Base-by-base conservation (phyloP, 805 yeast species). In the Candida boidinii region DNA sequence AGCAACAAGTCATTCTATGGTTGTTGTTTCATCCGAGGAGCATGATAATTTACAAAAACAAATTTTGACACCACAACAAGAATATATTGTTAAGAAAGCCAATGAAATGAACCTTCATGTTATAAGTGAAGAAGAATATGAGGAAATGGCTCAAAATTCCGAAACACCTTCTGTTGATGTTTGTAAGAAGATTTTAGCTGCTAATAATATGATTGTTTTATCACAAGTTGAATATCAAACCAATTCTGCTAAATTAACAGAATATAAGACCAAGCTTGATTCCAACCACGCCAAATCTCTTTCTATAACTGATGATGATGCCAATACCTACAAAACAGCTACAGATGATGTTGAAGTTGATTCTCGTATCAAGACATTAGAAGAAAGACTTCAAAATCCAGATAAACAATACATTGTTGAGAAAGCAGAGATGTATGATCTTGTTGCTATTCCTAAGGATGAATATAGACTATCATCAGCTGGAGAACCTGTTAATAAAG, bases 11-110 rank as follows among this genome's bases (percentile, higher is more conserved):
- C 23, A n/a, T 23, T 22, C 26, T 10, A 28, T 28, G 31, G 24
- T 28, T 23, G 20, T 23, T 17, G n/a, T 28, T 23, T 15, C 35
- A 10, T 7, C 31, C 27, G 28, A 23, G 9, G 30, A 31, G 4
- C 22, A 30, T 18, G n/a, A n/a, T n/a, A n/a, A n/a, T n/a, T n/a
- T n/a, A n/a, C n/a, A n/a, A n/a, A n/a, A n/a, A n/a, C n/a, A n/a
- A n/a, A n/a, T n/a, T n/a, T 37, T 57, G 7, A 15, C 63, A 11
- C 36, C 59, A 3, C 37, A 30, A 25, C 48, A 38, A 14, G 47
- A 37, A 20, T 29, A 33, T 18, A 26, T 31, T 12, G 14, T 8
- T 21, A 17, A 31, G 9, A 31, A 34, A 14, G 34, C 37, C 20
- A 23, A 33, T 0, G 29, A 29, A 11, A 24, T 42, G 32, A 35